Conservation (phyloP, 1,139 yeast species). For the Sugiyamaella xylanicola region DNA sequence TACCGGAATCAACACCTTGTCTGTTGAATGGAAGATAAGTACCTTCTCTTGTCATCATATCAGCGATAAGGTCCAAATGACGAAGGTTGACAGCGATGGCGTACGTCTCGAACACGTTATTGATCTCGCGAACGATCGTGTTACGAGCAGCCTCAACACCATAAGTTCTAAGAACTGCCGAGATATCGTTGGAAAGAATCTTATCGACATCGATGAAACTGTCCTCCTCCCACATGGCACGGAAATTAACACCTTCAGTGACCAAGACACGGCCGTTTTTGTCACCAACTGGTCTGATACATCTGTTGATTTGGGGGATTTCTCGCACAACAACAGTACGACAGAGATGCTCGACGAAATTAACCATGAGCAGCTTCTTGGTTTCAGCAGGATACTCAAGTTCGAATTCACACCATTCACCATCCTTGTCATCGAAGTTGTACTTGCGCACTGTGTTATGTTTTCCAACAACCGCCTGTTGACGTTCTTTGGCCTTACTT, state of each 20-base stretch:
- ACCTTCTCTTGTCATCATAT: slow-evolving; percentile 99
- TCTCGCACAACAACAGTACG: slow-evolving; percentile 91
- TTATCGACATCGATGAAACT: slow-evolving; percentile 87
- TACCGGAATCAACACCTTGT: slow-evolving; percentile 94
- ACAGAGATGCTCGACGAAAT: slow-evolving; percentile 90
- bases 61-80: slow-evolving; percentile 96
- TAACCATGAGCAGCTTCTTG: slow-evolving; percentile 95
- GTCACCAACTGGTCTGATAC: slow-evolving; percentile 79
- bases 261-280: slow-evolving; percentile 67
- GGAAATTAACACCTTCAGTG: slow-evolving; percentile 97
- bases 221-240: slow-evolving; percentile 97
- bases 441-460: slow-evolving; percentile 75
- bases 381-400: slow-evolving; percentile 82
- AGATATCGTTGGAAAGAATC: slow-evolving; percentile 88
- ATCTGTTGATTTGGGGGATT: slow-evolving; percentile 87
- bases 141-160: slow-evolving; percentile 99
- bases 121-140: slow-evolving; percentile 94
- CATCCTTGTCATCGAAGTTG: slow-evolving; percentile 85
- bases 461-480: slow-evolving; percentile 72
- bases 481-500: slow-evolving; percentile 72
- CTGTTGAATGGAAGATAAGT: slow-evolving; percentile 94
- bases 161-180: slow-evolving; percentile 85
- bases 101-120: slow-evolving; percentile 93
- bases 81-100: slow-evolving; percentile 93
- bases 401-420: slow-evolving; percentile 92